A percentile compares a stretch with the other conserved stretches of the same genome.
phyloP scores from a whole-genome alignment of 441 rosid species.

The Melastoma candidum region DNA sequence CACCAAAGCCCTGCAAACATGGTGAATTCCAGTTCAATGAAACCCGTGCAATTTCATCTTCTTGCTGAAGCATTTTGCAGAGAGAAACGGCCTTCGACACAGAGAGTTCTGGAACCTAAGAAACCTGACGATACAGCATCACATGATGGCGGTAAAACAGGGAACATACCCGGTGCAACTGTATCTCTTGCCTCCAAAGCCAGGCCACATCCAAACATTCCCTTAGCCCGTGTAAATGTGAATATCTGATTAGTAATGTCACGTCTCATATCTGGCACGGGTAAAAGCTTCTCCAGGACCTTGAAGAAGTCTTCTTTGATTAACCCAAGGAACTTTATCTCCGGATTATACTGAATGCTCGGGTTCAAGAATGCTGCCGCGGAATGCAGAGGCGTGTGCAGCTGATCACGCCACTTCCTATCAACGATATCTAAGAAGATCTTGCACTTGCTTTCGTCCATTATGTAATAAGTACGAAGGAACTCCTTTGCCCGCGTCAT shows the following conservation, averaged over 20 bases:
- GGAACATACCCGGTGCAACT: constrained; percentile 52
- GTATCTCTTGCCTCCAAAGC: constrained; percentile 77
- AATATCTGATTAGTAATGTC: constrained; percentile 71
- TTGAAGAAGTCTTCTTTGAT: constrained; percentile 76
- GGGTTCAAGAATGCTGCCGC: constrained; percentile 86
- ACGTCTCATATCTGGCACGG: constrained; percentile 72
- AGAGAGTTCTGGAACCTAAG: too few relatives aligned
- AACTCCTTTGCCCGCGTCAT: constrained; percentile 85
- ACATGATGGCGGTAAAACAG: not conserved
- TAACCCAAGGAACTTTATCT: constrained; percentile 52
- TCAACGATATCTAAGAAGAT: constrained; percentile 67
- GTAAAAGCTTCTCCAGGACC: constrained; percentile 74
- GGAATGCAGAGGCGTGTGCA: constrained; percentile 75
- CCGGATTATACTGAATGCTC: constrained; percentile 69
- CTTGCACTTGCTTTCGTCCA: constrained; percentile 83
- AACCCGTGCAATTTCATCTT: too few relatives aligned
- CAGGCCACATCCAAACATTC: constrained; percentile 73
- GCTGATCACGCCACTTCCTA: constrained; percentile 69
- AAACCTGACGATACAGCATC: too few relatives aligned
- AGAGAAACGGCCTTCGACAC: too few relatives aligned
- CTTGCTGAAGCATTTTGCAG: too few relatives aligned
- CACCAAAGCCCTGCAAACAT: constrained; percentile 68
- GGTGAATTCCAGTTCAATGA: not conserved
- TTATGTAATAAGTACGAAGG: constrained; percentile 70
- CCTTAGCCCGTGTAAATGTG: constrained; percentile 58